These are phyloP conservation scores for Penicillium nordicum DNA, from an alignment of 2,329 filamentous ascomycete species.

Conservation along the genomic window DNA sequence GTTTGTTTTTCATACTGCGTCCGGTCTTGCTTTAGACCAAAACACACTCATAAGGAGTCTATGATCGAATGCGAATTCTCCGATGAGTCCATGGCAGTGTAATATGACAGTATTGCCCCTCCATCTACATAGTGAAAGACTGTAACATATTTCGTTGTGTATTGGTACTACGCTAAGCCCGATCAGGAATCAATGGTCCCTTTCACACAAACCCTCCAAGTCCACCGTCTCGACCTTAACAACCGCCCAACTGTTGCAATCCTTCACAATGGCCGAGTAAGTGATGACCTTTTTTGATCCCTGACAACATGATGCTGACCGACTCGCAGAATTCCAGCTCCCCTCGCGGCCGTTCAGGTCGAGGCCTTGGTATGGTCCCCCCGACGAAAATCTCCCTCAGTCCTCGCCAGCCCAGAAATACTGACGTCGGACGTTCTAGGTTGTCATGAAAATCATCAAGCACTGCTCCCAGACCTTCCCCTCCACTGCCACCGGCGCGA, in stretches of 20 bases:
- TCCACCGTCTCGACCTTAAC: slow-evolving; percentile 18
- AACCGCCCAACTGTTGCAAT: slow-evolving; percentile 19
- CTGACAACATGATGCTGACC: slow-evolving; percentile 15
- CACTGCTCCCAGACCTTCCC: slow-evolving; percentile 87
- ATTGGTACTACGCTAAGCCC: slow-evolving; percentile 19
- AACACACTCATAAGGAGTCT: neutral
- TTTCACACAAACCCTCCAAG: slow-evolving; percentile 27
- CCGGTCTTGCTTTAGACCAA: neutral
- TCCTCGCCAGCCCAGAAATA: slow-evolving; percentile 26
- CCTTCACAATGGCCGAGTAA: slow-evolving; percentile 26
- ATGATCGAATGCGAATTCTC: neutral
- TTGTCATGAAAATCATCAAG: slow-evolving; percentile 97
- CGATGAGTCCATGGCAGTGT: neutral
- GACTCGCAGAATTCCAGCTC: slow-evolving; percentile 57
- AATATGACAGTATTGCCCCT: slow-evolving; percentile 21
- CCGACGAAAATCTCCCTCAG: slow-evolving; percentile 33
- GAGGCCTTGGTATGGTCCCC: slow-evolving; percentile 75
- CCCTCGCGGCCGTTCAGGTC: slow-evolving; percentile 85
- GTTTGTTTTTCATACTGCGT: too few relatives aligned
- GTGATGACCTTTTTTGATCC: slow-evolving; percentile 2
- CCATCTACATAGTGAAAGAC: neutral
- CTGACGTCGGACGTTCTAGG: slow-evolving; percentile 50
- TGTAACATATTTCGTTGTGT: neutral
- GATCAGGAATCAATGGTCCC: slow-evolving; percentile 19
- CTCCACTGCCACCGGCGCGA: slow-evolving; percentile 79